Evolutionary conservation across 1,284 basidiomycete species (phyloP).

Genomic region (Malassezia arunalokei): DNA sequence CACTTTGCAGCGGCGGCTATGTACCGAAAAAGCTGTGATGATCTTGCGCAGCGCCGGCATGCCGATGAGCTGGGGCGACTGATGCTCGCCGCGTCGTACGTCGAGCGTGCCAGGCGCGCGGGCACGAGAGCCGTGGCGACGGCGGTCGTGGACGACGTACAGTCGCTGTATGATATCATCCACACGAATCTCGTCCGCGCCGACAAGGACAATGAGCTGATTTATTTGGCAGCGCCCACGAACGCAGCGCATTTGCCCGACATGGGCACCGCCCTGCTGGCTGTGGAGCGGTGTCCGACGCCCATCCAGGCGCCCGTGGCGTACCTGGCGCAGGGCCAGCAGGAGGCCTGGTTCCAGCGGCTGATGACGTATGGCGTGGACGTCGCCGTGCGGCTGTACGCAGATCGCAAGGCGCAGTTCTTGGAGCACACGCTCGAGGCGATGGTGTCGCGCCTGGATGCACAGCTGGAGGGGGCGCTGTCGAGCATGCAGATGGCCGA

Average conservation of each 20-base stretch:
- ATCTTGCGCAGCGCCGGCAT: constrained; percentile 60
- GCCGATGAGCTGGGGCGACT: constrained; percentile 37
- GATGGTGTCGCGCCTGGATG: constrained; percentile 58
- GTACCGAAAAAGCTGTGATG: constrained; percentile 77
- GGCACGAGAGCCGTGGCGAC: constrained; percentile 55
- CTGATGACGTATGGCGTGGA: constrained; percentile 78
- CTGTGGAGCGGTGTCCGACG: constrained; percentile 55
- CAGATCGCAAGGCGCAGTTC: constrained; percentile 64
- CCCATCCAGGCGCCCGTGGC: constrained; percentile 50
- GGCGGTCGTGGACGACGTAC: constrained; percentile 33
- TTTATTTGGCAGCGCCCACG: constrained; percentile 82
- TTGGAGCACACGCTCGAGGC: constrained; percentile 60
- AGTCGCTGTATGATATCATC: constrained; percentile 61
- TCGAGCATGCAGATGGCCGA: constrained; percentile 68
- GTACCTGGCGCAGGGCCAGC: constrained; percentile 25
- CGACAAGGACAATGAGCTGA: constrained; percentile 78
- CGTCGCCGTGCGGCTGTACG: constrained; percentile 78
- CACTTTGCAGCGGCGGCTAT: constrained; percentile 87
- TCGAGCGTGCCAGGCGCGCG: constrained; percentile 63
- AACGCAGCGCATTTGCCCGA: constrained; percentile 58
- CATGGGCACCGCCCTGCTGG: constrained; percentile 61
- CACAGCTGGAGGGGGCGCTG: constrained; percentile 54
- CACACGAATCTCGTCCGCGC: constrained; percentile 54
- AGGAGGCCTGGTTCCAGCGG: constrained; percentile 53
- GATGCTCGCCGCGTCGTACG: constrained; percentile 47